A percentile compares a stretch with the other conserved stretches of the same genome.
phyloP scores from a whole-genome alignment of 768 basidiomycete genomes.

The Suillus subluteus region DNA sequence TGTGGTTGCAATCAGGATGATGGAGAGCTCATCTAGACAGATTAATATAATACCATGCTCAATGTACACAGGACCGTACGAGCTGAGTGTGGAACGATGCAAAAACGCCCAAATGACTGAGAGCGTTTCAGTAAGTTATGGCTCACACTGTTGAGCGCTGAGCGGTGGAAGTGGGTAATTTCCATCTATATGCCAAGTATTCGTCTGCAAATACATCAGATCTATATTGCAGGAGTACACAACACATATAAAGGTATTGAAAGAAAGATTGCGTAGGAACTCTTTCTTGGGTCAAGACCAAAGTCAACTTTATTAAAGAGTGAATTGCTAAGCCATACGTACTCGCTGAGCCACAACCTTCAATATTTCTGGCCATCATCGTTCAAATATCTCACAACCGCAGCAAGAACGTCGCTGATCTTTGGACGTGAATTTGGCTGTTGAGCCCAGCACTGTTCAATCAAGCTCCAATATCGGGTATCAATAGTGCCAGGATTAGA shows the following conservation, averaged over 20 bases:
- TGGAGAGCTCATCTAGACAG: no score
- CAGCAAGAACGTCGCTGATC: background rate
- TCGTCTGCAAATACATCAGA: background rate
- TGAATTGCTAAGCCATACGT: background rate
- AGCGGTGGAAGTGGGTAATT: background rate
- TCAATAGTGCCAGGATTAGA: background rate
- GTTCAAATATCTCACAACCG: conserved; percentile 11
- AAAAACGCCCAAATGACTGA: no score
- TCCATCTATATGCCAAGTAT: background rate
- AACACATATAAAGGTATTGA: background rate
- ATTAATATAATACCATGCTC: no score
- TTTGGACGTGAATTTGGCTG: background rate
- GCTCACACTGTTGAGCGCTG: background rate
- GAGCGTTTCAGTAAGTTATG: no score
- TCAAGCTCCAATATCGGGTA: background rate
- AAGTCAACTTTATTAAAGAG: background rate
- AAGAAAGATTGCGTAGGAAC: background rate
- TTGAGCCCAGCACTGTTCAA: background rate
- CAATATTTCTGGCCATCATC: background rate
- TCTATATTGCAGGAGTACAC: background rate
- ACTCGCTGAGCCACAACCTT: background rate
- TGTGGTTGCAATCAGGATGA: no score
- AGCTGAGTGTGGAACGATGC: no score
- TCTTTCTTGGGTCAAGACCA: background rate
- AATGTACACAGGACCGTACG: no score